These are phyloP conservation scores for Boletellus ananiceps DNA, from an alignment of 768 basidiomycete genomes.

Conservation along the genomic window DNA sequence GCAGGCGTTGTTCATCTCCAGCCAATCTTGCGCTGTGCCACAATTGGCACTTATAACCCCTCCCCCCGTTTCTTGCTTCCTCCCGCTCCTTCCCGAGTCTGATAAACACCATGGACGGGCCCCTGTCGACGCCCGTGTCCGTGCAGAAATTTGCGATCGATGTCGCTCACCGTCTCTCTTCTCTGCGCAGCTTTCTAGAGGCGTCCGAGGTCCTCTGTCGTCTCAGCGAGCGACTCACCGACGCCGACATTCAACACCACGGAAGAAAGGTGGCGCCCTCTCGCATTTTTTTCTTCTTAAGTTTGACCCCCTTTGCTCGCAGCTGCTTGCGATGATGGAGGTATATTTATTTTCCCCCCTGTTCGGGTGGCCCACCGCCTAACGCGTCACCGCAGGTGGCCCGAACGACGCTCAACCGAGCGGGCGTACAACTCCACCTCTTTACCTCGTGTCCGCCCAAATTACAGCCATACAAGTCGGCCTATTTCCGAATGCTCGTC, in stretches of 20 bases:
- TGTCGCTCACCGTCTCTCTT: slow-evolving; percentile 27
- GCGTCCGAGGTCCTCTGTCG: slow-evolving; percentile 26
- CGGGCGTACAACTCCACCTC: slow-evolving; percentile 40
- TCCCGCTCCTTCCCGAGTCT: slow-evolving; percentile 9
- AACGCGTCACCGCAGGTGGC: slow-evolving; percentile 36
- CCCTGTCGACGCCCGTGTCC: slow-evolving; percentile 12
- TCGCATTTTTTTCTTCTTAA: background rate
- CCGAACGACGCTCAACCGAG: slow-evolving; percentile 40
- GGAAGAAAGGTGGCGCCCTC: slow-evolving; percentile 24
- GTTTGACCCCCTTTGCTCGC: slow-evolving; percentile 7
- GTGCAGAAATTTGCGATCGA: slow-evolving; percentile 28
- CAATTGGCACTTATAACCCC: slow-evolving; percentile 25
- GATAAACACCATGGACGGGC: slow-evolving; percentile 14
- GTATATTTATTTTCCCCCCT: slow-evolving; percentile 31
- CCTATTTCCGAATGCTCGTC: slow-evolving; percentile 47
- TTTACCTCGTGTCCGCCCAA: slow-evolving; percentile 43
- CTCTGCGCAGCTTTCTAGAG: slow-evolving; percentile 26
- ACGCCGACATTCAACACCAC: slow-evolving; percentile 20
- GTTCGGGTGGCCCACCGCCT: background rate
- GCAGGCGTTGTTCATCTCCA: slow-evolving; percentile 22
- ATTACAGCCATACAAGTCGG: slow-evolving; percentile 40
- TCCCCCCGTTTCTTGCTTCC: slow-evolving; percentile 8
- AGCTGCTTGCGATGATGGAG: slow-evolving; percentile 52
- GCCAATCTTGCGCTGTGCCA: slow-evolving; percentile 24
- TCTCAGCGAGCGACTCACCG: slow-evolving; percentile 15